These are phyloP conservation scores for Schizophyllum commune DNA, from an alignment of 1,284 basidiomycete genomes.

Conservation along the genomic window DNA sequence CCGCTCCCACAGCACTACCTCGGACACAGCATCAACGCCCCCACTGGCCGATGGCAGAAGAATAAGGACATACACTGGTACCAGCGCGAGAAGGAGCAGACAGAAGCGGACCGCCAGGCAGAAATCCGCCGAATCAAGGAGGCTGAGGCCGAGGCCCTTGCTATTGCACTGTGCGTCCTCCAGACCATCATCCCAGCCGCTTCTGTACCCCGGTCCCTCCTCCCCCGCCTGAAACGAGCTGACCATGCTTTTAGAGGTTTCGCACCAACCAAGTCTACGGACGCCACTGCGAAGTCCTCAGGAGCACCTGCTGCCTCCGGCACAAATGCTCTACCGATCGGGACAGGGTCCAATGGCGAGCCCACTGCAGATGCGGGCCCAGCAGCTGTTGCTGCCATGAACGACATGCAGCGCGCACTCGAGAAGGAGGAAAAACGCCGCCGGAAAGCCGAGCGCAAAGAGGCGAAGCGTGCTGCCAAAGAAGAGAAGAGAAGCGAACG, in stretches of 20 bases:
- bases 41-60: constrained; percentile 91
- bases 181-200: neutral
- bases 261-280: constrained; percentile 40
- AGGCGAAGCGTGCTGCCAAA: constrained; percentile 39
- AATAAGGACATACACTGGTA: constrained; percentile 96
- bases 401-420: constrained; percentile 22
- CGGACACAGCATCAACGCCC: constrained; percentile 87
- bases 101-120: constrained; percentile 44
- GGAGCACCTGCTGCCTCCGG: constrained; percentile 1
- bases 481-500: constrained; percentile 35
- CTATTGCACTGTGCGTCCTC: constrained; percentile 62
- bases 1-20: constrained; percentile 65
- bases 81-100: constrained; percentile 46
- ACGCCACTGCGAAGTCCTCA: neutral
- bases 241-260: constrained; percentile 43
- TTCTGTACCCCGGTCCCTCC: neutral
- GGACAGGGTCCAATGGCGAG: constrained; percentile 21
- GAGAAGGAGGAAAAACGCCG: constrained; percentile 52
- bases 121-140: constrained; percentile 81
- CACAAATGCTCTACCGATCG: neutral
- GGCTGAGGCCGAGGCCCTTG: constrained; percentile 79
- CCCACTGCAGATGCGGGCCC: constrained; percentile 26
- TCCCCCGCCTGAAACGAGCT: neutral
- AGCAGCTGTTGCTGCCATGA: constrained; percentile 17
- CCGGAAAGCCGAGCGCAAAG: constrained; percentile 52